Evolutionary conservation across 495 filamentous ascomycete genomes (phyloP), one percentile per base, ranked within the genome.

Genomic region (Hypoxylon subgilvum): DNA sequence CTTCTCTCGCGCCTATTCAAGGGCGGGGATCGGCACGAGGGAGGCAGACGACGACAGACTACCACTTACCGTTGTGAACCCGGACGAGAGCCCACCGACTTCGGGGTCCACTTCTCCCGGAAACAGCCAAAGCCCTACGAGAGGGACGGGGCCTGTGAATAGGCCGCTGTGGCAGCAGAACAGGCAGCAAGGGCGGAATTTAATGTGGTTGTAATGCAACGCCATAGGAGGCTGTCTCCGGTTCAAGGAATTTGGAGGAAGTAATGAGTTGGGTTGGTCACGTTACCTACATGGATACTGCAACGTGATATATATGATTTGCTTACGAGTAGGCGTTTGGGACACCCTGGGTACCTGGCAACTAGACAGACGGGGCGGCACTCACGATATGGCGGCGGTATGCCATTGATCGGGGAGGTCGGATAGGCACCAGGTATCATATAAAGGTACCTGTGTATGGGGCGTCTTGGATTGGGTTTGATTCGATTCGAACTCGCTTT

Each of bases 91-190:
- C 25, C 34, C 23, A 18, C 22, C 27, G 32, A 27, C 14, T 2
- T 47, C 50, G 12, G 40, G 46, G 18, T 39, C 45, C 13, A 57
- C 23, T 6, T 58, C 57, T 0, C 55, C 64, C 6, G 47, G 30
- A 4, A 52, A 39, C 6, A 61, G 60, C 18, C 55, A 8, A 1
- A 57, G 47, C 5, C 52, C 63, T 0, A 19, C 52, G 1, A 28
- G 44, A 12, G 48, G 42, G 1, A 31, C 16, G 31, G 51, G 8
- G 1, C 23, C 49, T 3, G 63, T 53, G 10, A 63, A 55, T 18
- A 47, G 61, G 21, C 77, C 76, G 28, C 61, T 79, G 13, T 79
- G 77, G 77, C 77, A 79, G 68, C 77, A 79, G 68, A 76, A 78
- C 41, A 52, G 77, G 45, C 70, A 73, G 52, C 75, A 74, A 57